A percentile compares a stretch with the other conserved stretches of the same genome.
These are phyloP conservation scores for Leptographium procerum DNA, from an alignment of 2,329 filamentous ascomycete genomes.

Conservation along the genomic window DNA sequence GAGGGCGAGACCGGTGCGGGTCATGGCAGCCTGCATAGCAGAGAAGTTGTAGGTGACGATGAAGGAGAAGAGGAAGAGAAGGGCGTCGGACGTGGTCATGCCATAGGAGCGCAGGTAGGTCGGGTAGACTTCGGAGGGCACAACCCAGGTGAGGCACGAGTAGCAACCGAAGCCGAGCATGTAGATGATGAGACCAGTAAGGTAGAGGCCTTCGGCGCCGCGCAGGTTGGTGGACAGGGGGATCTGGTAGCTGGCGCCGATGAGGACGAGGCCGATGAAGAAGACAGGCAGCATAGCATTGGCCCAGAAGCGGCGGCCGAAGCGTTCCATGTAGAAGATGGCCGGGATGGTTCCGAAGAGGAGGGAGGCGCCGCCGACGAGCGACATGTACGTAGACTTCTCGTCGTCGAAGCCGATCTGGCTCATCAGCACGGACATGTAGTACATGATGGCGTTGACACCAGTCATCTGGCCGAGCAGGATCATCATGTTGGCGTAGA, in stretches of 20 bases:
- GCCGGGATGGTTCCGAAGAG: conserved; percentile 58
- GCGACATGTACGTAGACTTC: conserved; percentile 60
- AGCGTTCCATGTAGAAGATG: conserved; percentile 60
- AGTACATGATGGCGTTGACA: conserved; percentile 61
- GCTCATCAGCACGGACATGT: conserved; percentile 56
- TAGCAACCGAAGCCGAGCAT: conserved; percentile 59
- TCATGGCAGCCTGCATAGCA: conserved; percentile 58
- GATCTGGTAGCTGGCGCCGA: conserved; percentile 53
- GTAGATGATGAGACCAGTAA: conserved; percentile 57
- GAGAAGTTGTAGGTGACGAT: conserved; percentile 68
- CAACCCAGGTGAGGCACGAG: conserved; percentile 50
- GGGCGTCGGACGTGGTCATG: conserved; percentile 59
- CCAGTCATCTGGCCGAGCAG: conserved; percentile 60
- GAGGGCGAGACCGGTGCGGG: conserved; percentile 50
- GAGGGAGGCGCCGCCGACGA: conserved; percentile 57
- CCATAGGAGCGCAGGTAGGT: conserved; percentile 63
- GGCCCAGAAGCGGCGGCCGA: conserved; percentile 64
- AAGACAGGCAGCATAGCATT: conserved; percentile 61
- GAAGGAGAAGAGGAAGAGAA: conserved; percentile 60
- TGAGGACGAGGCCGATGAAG: conserved; percentile 56
- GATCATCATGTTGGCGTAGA: conserved; percentile 61
- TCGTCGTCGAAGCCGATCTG: conserved; percentile 55
- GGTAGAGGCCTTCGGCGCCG: conserved; percentile 47
- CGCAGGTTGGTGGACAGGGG: conserved; percentile 30
- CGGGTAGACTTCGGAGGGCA: conserved; percentile 59